Percentiles rank a stretch among this genome's conserved stretches.
Evolutionary conservation across 1,284 basidiomycete genomes (phyloP).

Genomic region (Microbotryum violaceum): DNA sequence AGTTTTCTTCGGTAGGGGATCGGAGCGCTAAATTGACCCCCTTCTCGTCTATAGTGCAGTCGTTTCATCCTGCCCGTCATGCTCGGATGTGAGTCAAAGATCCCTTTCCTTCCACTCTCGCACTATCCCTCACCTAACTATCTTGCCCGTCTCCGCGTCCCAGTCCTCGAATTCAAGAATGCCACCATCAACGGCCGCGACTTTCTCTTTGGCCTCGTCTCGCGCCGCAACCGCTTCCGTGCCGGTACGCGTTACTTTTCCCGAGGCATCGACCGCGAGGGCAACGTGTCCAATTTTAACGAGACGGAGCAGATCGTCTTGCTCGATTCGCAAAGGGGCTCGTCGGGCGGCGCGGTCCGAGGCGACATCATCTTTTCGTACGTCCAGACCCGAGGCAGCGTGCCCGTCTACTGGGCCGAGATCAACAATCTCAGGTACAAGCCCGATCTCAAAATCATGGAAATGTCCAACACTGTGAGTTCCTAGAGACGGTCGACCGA

Average conservation of each 20-base stretch:
- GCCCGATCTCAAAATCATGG: slow-evolving; percentile 95
- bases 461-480: slow-evolving; percentile 69
- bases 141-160: no score
- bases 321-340: slow-evolving; percentile 9
- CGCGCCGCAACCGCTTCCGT: slow-evolving; percentile 83
- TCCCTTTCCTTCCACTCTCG: no score
- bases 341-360: slow-evolving; percentile 39
- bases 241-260: slow-evolving; percentile 97
- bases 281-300: slow-evolving; percentile 47
- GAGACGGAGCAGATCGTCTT: slow-evolving; percentile 66
- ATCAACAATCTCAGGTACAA: slow-evolving; percentile 94
- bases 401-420: slow-evolving; percentile 95
- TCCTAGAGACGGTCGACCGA: neutral
- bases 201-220: slow-evolving; percentile 79
- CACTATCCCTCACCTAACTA: no score
- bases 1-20: neutral
- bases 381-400: slow-evolving; percentile 87
- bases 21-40: neutral
- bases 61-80: slow-evolving; percentile 84
- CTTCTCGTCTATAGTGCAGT: slow-evolving; percentile 52
- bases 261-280: slow-evolving; percentile 72
- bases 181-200: slow-evolving; percentile 68
- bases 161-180: slow-evolving; percentile 80
- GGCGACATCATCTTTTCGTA: slow-evolving; percentile 56
- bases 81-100: slow-evolving; percentile 65